phyloP scores from a whole-genome alignment of 2,329 filamentous ascomycete species.

The Trichoderma asperellum region DNA sequence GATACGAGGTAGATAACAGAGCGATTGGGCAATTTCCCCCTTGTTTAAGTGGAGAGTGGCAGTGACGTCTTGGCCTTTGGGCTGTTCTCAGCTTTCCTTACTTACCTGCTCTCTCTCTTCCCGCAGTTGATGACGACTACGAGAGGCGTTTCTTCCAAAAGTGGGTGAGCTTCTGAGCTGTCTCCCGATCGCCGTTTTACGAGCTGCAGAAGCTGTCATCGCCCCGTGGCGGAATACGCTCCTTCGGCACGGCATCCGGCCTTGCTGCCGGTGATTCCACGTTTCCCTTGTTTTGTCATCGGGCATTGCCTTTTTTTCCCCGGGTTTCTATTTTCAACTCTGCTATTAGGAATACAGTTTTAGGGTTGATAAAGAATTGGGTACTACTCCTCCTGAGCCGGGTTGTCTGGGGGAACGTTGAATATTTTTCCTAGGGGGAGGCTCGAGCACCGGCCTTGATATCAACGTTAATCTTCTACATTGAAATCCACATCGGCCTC shows the following conservation, averaged over 20 bases:
- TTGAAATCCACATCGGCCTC: neutral
- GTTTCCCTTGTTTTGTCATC: neutral
- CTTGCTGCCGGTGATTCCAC: neutral
- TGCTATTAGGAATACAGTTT: neutral
- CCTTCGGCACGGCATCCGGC: conserved; percentile 13
- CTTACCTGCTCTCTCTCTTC: conserved; percentile 12
- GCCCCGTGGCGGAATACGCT: conserved; percentile 14
- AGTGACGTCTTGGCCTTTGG: conserved; percentile 2
- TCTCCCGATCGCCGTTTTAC: conserved; percentile 11
- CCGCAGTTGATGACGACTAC: conserved; percentile 20
- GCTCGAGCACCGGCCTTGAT: neutral
- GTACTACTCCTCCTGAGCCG: neutral
- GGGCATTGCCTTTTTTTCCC: neutral
- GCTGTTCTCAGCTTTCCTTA: conserved; percentile 2
- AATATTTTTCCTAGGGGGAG: neutral
- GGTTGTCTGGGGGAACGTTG: neutral
- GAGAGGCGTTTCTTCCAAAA: conserved; percentile 2
- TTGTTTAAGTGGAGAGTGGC: conserved; percentile 17
- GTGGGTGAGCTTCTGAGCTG: conserved; percentile 23
- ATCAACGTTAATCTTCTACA: neutral
- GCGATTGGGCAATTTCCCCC: neutral
- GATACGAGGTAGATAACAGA: neutral
- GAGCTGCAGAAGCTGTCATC: neutral
- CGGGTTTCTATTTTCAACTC: neutral
- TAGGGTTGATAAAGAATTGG: neutral